phyloP scores from a whole-genome alignment of 768 basidiomycete species.

The Tylopilus sp. region DNA sequence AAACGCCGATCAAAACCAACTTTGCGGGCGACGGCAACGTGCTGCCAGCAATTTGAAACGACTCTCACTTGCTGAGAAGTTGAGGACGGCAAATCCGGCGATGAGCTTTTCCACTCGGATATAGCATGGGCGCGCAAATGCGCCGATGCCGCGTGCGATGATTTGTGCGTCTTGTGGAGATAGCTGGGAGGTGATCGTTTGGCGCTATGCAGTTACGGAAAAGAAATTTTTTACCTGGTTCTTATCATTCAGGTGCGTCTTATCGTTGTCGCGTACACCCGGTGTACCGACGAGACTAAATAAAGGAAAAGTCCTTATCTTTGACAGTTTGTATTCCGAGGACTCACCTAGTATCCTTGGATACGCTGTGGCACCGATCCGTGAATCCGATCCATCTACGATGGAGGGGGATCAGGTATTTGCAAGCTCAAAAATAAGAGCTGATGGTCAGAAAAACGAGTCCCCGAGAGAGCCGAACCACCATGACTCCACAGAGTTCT shows the following conservation, averaged over 20 bases:
- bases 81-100: too few species aligned
- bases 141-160: too few species aligned
- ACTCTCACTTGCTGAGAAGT: too few species aligned
- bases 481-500: slow-evolving; percentile 4
- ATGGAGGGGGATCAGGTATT: neutral
- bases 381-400: neutral
- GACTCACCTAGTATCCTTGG: neutral
- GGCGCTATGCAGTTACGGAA: too few species aligned
- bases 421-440: neutral
- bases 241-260: neutral
- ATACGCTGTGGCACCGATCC: neutral
- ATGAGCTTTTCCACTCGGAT: too few species aligned
- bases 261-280: too few species aligned
- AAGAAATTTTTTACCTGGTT: too few species aligned
- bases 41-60: neutral
- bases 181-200: too few species aligned
- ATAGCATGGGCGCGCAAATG: too few species aligned
- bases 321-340: neutral
- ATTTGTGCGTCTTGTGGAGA: too few species aligned
- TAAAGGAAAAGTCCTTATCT: slow-evolving; percentile 40
- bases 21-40: too few species aligned
- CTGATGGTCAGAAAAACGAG: neutral
- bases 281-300: too few species aligned
- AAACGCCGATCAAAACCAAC: neutral
- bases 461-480: neutral